A percentile compares a stretch with the other conserved stretches of the same genome.
Evolutionary conservation across 495 filamentous ascomycete genomes (phyloP).

Genomic region (Aspergillus wentii): DNA sequence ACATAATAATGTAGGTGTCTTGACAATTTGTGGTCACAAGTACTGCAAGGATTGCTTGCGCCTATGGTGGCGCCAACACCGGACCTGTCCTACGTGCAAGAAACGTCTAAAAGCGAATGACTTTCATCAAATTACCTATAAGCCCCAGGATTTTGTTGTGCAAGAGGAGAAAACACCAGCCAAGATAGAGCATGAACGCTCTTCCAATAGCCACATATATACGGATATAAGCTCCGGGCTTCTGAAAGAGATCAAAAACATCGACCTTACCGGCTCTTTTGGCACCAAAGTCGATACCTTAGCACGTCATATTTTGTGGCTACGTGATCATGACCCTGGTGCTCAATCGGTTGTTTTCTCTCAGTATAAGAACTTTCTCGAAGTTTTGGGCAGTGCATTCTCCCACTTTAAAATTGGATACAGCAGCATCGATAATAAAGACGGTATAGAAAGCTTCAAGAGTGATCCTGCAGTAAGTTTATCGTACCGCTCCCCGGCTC

Average conservation of each 20-base stretch:
- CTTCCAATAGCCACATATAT: slow-evolving; percentile 58
- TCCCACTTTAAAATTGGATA: slow-evolving; percentile 62
- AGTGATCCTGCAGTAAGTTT: slow-evolving; percentile 55
- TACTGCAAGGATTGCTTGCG: slow-evolving; percentile 84
- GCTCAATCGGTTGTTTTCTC: slow-evolving; percentile 90
- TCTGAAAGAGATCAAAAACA: slow-evolving; percentile 74
- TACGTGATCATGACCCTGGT: slow-evolving; percentile 77
- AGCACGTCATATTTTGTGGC: slow-evolving; percentile 75
- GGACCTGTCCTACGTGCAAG: slow-evolving; percentile 76
- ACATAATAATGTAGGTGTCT: slow-evolving; percentile 36
- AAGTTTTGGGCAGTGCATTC: slow-evolving; percentile 65
- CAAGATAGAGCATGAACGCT: slow-evolving; percentile 21
- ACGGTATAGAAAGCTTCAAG: slow-evolving; percentile 70
- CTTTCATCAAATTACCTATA: slow-evolving; percentile 79
- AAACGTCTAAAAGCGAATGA: slow-evolving; percentile 52
- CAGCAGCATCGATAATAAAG: slow-evolving; percentile 55
- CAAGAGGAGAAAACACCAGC: slow-evolving; percentile 54
- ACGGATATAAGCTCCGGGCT: slow-evolving; percentile 64
- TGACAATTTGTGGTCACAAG: slow-evolving; percentile 87
- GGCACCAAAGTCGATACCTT: slow-evolving; percentile 87
- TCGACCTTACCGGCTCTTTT: slow-evolving; percentile 71
- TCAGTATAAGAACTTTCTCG: slow-evolving; percentile 79
- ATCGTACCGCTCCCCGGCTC: neutral
- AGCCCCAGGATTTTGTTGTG: slow-evolving; percentile 64
- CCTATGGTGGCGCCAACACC: slow-evolving; percentile 64